Evolutionary conservation across 2,329 filamentous ascomycete genomes (phyloP), one percentile per base, ranked within the genome.

Genomic region (Pseudogymnoascus sp.): DNA sequence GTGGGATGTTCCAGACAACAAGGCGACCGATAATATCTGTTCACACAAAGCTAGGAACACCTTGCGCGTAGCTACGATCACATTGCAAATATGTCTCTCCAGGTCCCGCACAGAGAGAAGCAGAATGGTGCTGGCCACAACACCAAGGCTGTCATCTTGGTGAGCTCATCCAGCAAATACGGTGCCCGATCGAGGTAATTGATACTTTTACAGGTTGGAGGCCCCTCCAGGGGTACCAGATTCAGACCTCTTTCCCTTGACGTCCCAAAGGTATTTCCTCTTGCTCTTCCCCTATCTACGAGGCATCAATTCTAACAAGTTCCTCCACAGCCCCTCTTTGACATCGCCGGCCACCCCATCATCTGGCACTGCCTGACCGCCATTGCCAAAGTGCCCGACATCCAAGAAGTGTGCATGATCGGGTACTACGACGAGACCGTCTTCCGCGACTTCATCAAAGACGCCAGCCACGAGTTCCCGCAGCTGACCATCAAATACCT

Each of bases 381-480:
- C 72, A 85, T 97, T 73, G 87, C 90, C 69, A 96, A 93, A 76
- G 90, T 97, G 65, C 89, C 91, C 72, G 89, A 90, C 73, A 91
- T 99, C 77, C 90, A 92, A 74, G 95, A 99, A 78, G 93, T 99
- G 71, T 93, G 95, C 81, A 88, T 99, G 73, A 96, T 99, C 74
- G 95, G 95, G 74, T 99, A 99, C 85, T 99, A 97, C 77, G 95
- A 99, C 75, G 95, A 97, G 80, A 84, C 86, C 50, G 91, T 97
- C 72, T 97, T 97, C 84, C 90, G 92, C 73, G 93, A 97, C 78
- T 97, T 97, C 80, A 96, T 97, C 81, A 96, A 96, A 78, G 90
- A 96, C 74, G 86, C 92, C 65, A 82, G 86, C 65, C 85, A 85
- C 75, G 89, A 91, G 74, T 96, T 96, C 79, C 91, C 93, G 62